Conservation (phyloP, 345 rosid species). For the Bruguiera gymnorhiza region DNA sequence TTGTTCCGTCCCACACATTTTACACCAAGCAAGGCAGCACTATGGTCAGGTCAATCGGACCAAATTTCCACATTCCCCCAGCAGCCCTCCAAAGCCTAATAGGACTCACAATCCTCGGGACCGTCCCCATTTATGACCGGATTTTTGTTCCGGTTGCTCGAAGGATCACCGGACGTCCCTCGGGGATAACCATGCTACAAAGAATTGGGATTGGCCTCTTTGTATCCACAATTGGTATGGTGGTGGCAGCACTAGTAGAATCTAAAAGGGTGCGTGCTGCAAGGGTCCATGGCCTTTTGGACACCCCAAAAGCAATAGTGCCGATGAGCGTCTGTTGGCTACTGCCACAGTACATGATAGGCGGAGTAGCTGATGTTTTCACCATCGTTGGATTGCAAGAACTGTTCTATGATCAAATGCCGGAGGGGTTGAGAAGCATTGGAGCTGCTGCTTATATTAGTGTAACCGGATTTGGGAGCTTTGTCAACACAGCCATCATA, state of each 20-base stretch:
- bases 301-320: constrained; percentile 47
- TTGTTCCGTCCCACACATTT: constrained; percentile 71
- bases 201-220: constrained; percentile 74
- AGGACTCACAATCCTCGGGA: constrained; percentile 64
- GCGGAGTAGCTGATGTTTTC: constrained; percentile 62
- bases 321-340: constrained; percentile 84
- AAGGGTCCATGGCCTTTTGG: constrained; percentile 43
- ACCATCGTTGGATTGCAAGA: constrained; percentile 77
- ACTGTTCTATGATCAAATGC: constrained; percentile 88
- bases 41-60: constrained; percentile 58
- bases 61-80: constrained; percentile 60
- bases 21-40: constrained; percentile 81
- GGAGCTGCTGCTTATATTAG: constrained; percentile 78
- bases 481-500: constrained; percentile 56
- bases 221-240: constrained; percentile 58
- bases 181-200: constrained; percentile 79
- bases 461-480: constrained; percentile 71
- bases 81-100: constrained; percentile 70
- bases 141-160: constrained; percentile 58
- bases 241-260: constrained; percentile 59
- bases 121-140: constrained; percentile 59
- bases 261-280: constrained; percentile 55
- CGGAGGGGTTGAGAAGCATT: constrained; percentile 70
- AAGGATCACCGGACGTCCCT: constrained; percentile 52
- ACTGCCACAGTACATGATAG: constrained; percentile 71